A percentile compares a stretch with the other conserved stretches of the same genome.
phyloP scores from a whole-genome alignment of 78 protist genomes.

The Capsaspora owczarzaki region DNA sequence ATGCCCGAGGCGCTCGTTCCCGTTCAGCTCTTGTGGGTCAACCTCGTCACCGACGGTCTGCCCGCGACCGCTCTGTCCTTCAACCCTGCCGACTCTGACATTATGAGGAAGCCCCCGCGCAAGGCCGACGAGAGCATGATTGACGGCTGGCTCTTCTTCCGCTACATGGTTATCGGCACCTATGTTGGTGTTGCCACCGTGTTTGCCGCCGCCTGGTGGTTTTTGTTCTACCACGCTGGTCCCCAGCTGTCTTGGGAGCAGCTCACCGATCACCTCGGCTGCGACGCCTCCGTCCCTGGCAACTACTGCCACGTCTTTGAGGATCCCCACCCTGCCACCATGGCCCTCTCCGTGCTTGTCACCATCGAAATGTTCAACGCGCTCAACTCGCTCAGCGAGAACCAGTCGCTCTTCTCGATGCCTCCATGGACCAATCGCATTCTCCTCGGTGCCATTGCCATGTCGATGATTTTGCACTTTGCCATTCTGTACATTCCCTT shows the following conservation, averaged over 20 bases:
- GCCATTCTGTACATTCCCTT: constrained; percentile 48
- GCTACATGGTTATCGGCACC: constrained; percentile 48
- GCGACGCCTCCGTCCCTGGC: not conserved
- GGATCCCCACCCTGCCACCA: constrained; percentile 20
- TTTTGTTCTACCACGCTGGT: not conserved
- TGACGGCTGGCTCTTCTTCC: constrained; percentile 28
- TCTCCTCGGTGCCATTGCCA: constrained; percentile 38
- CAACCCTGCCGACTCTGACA: constrained; percentile 70
- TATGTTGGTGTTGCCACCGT: constrained; percentile 55
- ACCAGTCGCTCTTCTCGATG: constrained; percentile 20
- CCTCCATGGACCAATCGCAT: constrained; percentile 35
- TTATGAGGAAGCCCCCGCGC: constrained; percentile 81
- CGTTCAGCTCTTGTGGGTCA: constrained; percentile 73
- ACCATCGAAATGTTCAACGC: constrained; percentile 68
- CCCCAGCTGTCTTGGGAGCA: constrained; percentile 16
- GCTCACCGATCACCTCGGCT: constrained; percentile 6
- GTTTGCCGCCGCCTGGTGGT: constrained; percentile 36
- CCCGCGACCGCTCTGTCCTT: constrained; percentile 84
- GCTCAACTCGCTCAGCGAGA: constrained; percentile 48
- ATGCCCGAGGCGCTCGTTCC: constrained; percentile 81
- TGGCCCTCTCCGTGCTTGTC: constrained; percentile 62
- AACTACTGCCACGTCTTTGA: not conserved
- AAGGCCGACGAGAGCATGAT: constrained; percentile 50
- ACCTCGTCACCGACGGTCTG: constrained; percentile 80
- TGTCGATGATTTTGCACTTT: constrained; percentile 38